Evolutionary conservation across 805 yeast genomes (phyloP), one percentile per base, ranked within the genome.

Genomic region (Starmera amethionina): DNA sequence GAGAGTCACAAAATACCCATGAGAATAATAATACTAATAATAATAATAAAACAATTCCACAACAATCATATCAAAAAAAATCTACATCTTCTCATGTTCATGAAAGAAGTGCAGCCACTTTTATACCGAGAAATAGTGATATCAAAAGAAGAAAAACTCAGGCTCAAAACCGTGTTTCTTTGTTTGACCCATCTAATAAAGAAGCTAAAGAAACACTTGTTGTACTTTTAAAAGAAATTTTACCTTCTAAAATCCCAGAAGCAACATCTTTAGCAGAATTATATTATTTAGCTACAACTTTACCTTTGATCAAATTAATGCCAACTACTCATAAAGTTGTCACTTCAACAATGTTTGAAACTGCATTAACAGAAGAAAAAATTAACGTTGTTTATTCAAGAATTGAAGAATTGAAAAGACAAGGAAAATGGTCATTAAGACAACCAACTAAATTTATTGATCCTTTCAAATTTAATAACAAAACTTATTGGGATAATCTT

Each of bases 331-430:
- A 89, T 54, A 93, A 93, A 55, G 80, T 84, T 0, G 66, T 90
- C 32, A 77, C 88, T 29, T 84, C 97, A 0, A 90, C 86, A 39
- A 77, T 84, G 42, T 93, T 77, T 61, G 95, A 87, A 54, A 75
- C 82, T 51, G 85, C 95, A 0, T 64, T 89, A 30, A 73, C 86
- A 12, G 98, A 93, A 55, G 96, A 96, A 4, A 83, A 89, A 55
- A 79, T 90, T 3, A 85, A 95, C 0, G 96, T 88, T 10, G 77
- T 87, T 15, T 83, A 87, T 51, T 82, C 94, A 2, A 70, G 97
- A 45, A 89, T 93, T 36, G 97, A 90, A 54, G 97, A 90, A 57
- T 68, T 93, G 46, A 86, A 87, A 57, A 68, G 95, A 36, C 81
- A 82, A 42, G 83, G 85, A 2, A 79, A 84, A 51, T 93, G 98